Evolutionary conservation across 73 alveolate species (phyloP).

Genomic region (Paramecium biaurelia): DNA sequence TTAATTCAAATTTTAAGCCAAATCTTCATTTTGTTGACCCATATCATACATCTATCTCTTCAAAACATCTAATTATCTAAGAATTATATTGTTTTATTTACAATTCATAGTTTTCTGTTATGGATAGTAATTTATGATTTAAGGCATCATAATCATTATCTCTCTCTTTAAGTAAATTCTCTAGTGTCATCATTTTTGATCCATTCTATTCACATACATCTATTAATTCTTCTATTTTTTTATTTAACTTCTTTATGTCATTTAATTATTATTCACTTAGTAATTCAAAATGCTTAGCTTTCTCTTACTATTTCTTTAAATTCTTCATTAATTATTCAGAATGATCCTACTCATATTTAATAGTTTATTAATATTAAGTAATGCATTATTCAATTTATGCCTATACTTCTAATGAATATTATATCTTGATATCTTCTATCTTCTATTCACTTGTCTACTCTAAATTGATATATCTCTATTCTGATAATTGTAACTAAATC

Average conservation of each 20-base stretch:
- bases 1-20: neutral
- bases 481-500: neutral
- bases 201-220: constrained; percentile 37
- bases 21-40: constrained; percentile 13
- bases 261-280: neutral
- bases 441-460: neutral
- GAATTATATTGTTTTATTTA: neutral
- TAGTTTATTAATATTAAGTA: constrained; percentile 16
- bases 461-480: neutral
- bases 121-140: neutral
- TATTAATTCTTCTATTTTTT: neutral
- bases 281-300: constrained; percentile 33
- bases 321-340: neutral
- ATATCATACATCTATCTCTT: constrained; percentile 42
- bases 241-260: neutral
- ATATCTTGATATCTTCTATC: constrained; percentile 19
- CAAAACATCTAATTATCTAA: neutral
- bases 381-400: constrained; percentile 20
- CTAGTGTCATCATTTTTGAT: neutral
- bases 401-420: neutral
- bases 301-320: neutral
- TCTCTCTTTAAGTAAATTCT: neutral
- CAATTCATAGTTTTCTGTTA: constrained; percentile 1
- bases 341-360: constrained; percentile 21
- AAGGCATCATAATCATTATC: neutral